Percentiles rank a stretch among this genome's conserved stretches.
Evolutionary conservation across 164 flowering plant genomes (phyloP).

Genomic region (Magnolia kwangsiensis): DNA sequence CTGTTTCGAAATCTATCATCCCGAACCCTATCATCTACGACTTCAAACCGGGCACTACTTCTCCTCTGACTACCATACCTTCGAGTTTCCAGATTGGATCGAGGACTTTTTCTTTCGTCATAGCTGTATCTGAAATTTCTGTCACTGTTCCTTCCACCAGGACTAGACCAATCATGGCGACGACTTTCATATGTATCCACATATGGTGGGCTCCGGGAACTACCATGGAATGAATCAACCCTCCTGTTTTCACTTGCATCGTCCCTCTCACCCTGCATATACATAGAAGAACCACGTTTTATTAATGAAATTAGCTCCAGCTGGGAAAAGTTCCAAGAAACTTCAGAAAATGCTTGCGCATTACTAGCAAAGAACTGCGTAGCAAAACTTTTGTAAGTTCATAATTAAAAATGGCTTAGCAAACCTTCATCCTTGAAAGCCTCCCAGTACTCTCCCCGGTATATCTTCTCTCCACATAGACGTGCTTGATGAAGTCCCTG

Average conservation of each 20-base stretch:
- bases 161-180: conserved; percentile 52
- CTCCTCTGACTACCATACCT: conserved; percentile 48
- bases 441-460: conserved; percentile 68
- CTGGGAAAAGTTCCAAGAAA: conserved; percentile 3
- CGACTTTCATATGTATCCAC: conserved; percentile 70
- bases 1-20: conserved; percentile 92
- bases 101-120: conserved; percentile 74
- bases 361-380: neutral
- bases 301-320: neutral
- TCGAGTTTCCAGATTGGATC: conserved; percentile 54
- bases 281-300: neutral
- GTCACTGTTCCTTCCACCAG: conserved; percentile 65
- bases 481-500: conserved; percentile 88
- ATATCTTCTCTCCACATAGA: conserved; percentile 85
- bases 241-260: conserved; percentile 55
- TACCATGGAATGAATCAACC: conserved; percentile 45
- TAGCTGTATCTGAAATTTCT: conserved; percentile 32
- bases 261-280: conserved; percentile 64
- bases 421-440: conserved; percentile 68
- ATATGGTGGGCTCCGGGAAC: conserved; percentile 82
- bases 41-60: conserved; percentile 70
- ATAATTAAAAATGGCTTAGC: neutral
- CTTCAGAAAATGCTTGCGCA: neutral
- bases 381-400: neutral
- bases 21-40: conserved; percentile 82